Conservation (phyloP, 306 rosid genomes). For the Cicer cuneatum region DNA sequence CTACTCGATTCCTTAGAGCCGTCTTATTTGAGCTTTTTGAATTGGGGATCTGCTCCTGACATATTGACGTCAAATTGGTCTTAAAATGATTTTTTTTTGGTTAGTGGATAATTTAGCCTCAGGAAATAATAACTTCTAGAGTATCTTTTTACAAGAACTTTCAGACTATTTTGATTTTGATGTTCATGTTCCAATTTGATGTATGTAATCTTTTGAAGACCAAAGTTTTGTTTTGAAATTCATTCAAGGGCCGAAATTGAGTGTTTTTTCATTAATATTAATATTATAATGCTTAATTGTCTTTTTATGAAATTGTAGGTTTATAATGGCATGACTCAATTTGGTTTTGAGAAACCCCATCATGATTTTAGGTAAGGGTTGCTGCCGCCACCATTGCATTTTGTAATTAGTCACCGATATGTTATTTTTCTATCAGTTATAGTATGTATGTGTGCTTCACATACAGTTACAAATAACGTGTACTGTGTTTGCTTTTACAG, state of each 20-base stretch:
- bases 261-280: slow-evolving; percentile 5
- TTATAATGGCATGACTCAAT: slow-evolving; percentile 85
- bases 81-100: slow-evolving; percentile 14
- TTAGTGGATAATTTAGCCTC: slow-evolving; percentile 26
- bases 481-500: slow-evolving; percentile 54
- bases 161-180: slow-evolving; percentile 18
- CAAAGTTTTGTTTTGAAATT: background rate
- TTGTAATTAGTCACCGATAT: slow-evolving; percentile 32
- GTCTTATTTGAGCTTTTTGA: background rate
- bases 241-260: background rate
- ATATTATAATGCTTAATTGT: slow-evolving; percentile 28
- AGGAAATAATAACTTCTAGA: background rate
- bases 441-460: slow-evolving; percentile 26
- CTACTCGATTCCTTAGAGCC: background rate
- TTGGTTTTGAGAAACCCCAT: slow-evolving; percentile 74
- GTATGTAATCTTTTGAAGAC: background rate
- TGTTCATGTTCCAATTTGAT: slow-evolving; percentile 21
- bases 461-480: slow-evolving; percentile 37
- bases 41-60: background rate
- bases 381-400: slow-evolving; percentile 15
- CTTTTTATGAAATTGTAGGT: slow-evolving; percentile 65
- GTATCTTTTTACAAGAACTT: background rate
- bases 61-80: slow-evolving; percentile 34
- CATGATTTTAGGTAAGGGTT: slow-evolving; percentile 71
- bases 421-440: slow-evolving; percentile 1